phyloP scores from a whole-genome alignment of 2,329 filamentous ascomycete species.

The Teratosphaeria gauchensis region DNA sequence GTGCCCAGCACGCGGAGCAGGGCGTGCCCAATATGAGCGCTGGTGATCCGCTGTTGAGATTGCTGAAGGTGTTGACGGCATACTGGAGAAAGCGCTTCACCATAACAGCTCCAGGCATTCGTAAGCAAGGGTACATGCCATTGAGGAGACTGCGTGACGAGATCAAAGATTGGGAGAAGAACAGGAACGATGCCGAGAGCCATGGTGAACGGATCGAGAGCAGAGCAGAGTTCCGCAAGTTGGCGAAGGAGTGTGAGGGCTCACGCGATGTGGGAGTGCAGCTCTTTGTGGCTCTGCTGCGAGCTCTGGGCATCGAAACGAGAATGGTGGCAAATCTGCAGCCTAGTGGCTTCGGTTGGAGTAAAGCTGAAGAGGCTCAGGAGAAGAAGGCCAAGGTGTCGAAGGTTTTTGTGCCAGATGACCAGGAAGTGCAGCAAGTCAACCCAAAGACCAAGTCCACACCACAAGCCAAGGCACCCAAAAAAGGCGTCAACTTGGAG shows the following conservation, averaged over 20 bases:
- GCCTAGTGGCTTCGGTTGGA: constrained; percentile 83
- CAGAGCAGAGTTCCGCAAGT: constrained; percentile 57
- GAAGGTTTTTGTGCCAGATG: constrained; percentile 1
- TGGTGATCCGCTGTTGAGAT: constrained; percentile 68
- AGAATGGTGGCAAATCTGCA: constrained; percentile 79
- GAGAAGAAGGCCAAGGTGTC: constrained; percentile 28
- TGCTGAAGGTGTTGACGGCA: constrained; percentile 65
- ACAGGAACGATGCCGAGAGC: constrained; percentile 49
- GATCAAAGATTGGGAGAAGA: constrained; percentile 57
- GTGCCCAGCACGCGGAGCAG: constrained; percentile 59
- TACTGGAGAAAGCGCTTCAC: constrained; percentile 86
- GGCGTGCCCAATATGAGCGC: constrained; percentile 67
- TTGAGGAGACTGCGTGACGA: constrained; percentile 66
- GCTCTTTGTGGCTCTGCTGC: constrained; percentile 75
- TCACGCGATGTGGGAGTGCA: constrained; percentile 84
- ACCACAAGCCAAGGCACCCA: constrained; percentile 1
- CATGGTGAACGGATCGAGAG: constrained; percentile 70
- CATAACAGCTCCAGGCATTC: constrained; percentile 65
- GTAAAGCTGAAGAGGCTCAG: constrained; percentile 69
- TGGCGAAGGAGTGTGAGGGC: constrained; percentile 62
- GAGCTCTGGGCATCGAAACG: constrained; percentile 72
- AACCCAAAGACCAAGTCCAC: constrained; percentile 7
- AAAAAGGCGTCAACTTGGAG: constrained; percentile 1
- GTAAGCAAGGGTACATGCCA: constrained; percentile 84
- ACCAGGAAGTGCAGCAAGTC: constrained; percentile 7